A percentile compares a stretch with the other conserved stretches of the same genome.
These are phyloP conservation scores for Pholiota adiposa DNA, from an alignment of 1,284 basidiomycete species.

Conservation along the genomic window DNA sequence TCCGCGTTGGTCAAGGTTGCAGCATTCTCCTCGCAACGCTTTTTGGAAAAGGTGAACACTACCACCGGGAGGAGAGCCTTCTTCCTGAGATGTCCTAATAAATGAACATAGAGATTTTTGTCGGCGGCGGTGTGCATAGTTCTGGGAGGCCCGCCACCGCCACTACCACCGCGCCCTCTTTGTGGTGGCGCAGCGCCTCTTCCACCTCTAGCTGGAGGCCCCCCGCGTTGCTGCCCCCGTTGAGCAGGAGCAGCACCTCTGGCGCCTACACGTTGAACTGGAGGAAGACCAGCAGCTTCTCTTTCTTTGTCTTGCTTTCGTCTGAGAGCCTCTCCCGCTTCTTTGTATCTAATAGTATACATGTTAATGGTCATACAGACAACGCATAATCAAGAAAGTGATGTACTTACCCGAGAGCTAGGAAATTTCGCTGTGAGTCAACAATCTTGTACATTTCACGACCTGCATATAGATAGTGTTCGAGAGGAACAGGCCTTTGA, in stretches of 20 bases:
- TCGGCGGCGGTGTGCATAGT: constrained; percentile 74
- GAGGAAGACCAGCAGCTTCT: constrained; percentile 89
- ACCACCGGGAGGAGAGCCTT: constrained; percentile 90
- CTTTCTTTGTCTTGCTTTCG: constrained; percentile 98
- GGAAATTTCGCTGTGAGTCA: constrained; percentile 81
- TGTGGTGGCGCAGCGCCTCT: constrained; percentile 48
- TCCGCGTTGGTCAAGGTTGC: constrained; percentile 88
- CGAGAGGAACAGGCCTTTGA: constrained; percentile 95
- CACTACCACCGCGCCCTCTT: constrained; percentile 39
- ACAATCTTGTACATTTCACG: constrained; percentile 94
- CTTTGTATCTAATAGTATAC: constrained; percentile 79
- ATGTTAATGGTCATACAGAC: not conserved
- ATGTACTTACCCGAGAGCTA: constrained; percentile 66
- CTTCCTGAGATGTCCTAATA: constrained; percentile 88
- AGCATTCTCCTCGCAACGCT: constrained; percentile 96
- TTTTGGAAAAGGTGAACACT: constrained; percentile 97
- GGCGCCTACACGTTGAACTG: constrained; percentile 80
- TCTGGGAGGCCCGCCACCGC: constrained; percentile 58
- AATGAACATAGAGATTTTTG: constrained; percentile 93
- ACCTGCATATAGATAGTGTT: constrained; percentile 96
- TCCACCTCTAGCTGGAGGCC: constrained; percentile 45
- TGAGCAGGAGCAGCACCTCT: constrained; percentile 70
- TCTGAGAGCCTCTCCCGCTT: constrained; percentile 85
- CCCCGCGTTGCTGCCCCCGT: constrained; percentile 67
- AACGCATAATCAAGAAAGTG: not conserved